A percentile compares a stretch with the other conserved stretches of the same genome.
These are phyloP conservation scores for Hymenoscyphus repandus DNA, from an alignment of 2,329 filamentous ascomycete species.

Conservation along the genomic window DNA sequence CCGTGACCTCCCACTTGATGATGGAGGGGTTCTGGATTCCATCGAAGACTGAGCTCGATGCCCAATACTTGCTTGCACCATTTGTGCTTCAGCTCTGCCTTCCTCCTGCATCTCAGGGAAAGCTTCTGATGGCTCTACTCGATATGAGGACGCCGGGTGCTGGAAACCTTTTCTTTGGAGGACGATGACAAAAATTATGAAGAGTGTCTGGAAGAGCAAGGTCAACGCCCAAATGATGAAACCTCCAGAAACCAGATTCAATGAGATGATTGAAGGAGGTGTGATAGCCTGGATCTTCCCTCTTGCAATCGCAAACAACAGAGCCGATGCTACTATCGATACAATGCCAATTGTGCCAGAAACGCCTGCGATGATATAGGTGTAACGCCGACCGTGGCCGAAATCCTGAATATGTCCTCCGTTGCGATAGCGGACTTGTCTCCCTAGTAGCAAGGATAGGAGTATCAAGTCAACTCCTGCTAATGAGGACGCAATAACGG, in stretches of 20 bases:
- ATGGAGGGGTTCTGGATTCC: slow-evolving; percentile 25
- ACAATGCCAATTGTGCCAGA: slow-evolving; percentile 21
- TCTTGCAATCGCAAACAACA: slow-evolving; percentile 24
- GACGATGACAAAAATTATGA: slow-evolving; percentile 26
- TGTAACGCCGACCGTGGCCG: slow-evolving; percentile 22
- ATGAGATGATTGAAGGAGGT: slow-evolving; percentile 14
- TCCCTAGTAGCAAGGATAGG: slow-evolving; percentile 21
- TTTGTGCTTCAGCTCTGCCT: slow-evolving; percentile 12
- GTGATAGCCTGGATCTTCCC: slow-evolving; percentile 18
- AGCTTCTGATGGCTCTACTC: slow-evolving; percentile 13
- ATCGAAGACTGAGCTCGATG: slow-evolving; percentile 16
- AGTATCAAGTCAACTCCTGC: slow-evolving; percentile 19
- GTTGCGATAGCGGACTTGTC: slow-evolving; percentile 27
- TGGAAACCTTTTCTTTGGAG: slow-evolving; percentile 26
- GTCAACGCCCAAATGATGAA: slow-evolving; percentile 28
- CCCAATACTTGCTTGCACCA: slow-evolving; percentile 10
- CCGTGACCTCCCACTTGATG: slow-evolving; percentile 41
- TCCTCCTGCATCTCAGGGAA: slow-evolving; percentile 23
- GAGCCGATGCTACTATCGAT: slow-evolving; percentile 23
- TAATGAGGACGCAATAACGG: slow-evolving; percentile 26
- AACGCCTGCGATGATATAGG: slow-evolving; percentile 26
- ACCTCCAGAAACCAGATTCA: slow-evolving; percentile 21
- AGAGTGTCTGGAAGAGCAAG: slow-evolving; percentile 24
- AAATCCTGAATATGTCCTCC: slow-evolving; percentile 23
- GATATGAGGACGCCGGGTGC: slow-evolving; percentile 24